These are phyloP conservation scores for Paramecium caudatum DNA, from an alignment of 73 alveolate genomes.

Conservation along the genomic window DNA sequence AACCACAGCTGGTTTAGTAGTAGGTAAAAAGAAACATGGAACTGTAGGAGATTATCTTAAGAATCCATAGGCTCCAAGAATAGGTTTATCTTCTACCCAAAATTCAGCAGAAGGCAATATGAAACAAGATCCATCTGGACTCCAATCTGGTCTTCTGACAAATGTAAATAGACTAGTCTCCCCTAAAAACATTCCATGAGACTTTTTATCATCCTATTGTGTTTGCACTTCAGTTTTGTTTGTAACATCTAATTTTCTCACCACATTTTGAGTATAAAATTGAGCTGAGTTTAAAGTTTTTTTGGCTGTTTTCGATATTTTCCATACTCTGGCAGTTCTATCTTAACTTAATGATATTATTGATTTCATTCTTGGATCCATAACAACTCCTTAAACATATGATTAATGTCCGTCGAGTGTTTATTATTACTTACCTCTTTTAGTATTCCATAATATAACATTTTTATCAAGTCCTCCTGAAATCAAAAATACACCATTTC, in stretches of 20 bases:
- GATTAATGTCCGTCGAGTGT: constrained; percentile 94
- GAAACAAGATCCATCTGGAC: constrained; percentile 96
- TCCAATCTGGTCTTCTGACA: constrained; percentile 92
- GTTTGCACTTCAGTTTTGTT: constrained; percentile 55
- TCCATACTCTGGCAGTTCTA: constrained; percentile 92
- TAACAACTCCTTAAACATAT: constrained; percentile 93
- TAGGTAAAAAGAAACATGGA: constrained; percentile 93
- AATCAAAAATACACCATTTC: constrained; percentile 87
- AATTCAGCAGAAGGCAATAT: constrained; percentile 86
- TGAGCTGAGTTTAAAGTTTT: constrained; percentile 50
- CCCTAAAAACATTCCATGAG: constrained; percentile 87
- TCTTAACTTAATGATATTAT: constrained; percentile 91
- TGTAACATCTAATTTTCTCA: constrained; percentile 72
- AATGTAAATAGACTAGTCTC: constrained; percentile 90
- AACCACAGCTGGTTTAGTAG: constrained; percentile 90
- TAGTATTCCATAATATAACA: constrained; percentile 89
- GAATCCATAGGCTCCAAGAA: constrained; percentile 83
- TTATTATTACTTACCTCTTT: constrained; percentile 85
- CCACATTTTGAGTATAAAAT: constrained; percentile 41
- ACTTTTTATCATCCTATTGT: constrained; percentile 59
- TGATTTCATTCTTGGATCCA: constrained; percentile 93
- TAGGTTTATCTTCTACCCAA: constrained; percentile 74
- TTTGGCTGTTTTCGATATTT: constrained; percentile 80
- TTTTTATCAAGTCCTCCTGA: constrained; percentile 94
- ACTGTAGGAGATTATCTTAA: constrained; percentile 87